phyloP scores from a whole-genome alignment of 306 rosid genomes.

The Malus orientalis region DNA sequence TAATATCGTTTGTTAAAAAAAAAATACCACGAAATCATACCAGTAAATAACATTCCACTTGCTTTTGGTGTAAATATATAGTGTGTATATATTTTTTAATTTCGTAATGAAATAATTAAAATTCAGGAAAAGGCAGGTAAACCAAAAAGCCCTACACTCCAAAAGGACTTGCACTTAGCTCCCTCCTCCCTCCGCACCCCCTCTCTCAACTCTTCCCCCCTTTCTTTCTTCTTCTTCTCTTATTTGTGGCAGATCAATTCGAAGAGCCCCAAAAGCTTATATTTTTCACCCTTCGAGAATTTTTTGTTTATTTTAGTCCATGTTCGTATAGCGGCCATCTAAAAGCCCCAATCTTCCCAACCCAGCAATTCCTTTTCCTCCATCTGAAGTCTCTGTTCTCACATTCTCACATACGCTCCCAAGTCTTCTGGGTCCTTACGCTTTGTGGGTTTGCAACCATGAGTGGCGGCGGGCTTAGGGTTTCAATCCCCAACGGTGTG shows the following conservation, averaged over 20 bases:
- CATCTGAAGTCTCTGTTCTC: slow-evolving; percentile 6
- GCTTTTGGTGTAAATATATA: no score
- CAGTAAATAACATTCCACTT: no score
- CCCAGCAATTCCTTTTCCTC: slow-evolving; percentile 7
- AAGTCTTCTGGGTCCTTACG: slow-evolving; percentile 5
- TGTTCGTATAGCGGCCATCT: slow-evolving; percentile 20
- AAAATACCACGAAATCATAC: neutral
- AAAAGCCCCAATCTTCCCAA: slow-evolving; percentile 16
- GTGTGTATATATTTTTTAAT: no score
- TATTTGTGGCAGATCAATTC: slow-evolving; percentile 35
- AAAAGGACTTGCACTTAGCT: slow-evolving; percentile 17
- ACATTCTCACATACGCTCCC: neutral
- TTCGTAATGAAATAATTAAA: neutral
- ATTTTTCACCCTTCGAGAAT: neutral
- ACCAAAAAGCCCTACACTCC: slow-evolving; percentile 33
- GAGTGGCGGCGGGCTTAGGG: slow-evolving; percentile 77
- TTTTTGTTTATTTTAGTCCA: slow-evolving; percentile 6
- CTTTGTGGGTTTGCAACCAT: slow-evolving; percentile 40
- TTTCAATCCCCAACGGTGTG: slow-evolving; percentile 66
- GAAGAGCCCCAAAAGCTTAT: slow-evolving; percentile 23
- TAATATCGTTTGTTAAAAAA: neutral
- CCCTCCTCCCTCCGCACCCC: neutral
- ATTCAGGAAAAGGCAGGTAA: neutral
- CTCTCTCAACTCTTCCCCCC: neutral
- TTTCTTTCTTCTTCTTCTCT: neutral